phyloP scores from a whole-genome alignment of 2,329 filamentous ascomycete species.

The Penicillium sp. region DNA sequence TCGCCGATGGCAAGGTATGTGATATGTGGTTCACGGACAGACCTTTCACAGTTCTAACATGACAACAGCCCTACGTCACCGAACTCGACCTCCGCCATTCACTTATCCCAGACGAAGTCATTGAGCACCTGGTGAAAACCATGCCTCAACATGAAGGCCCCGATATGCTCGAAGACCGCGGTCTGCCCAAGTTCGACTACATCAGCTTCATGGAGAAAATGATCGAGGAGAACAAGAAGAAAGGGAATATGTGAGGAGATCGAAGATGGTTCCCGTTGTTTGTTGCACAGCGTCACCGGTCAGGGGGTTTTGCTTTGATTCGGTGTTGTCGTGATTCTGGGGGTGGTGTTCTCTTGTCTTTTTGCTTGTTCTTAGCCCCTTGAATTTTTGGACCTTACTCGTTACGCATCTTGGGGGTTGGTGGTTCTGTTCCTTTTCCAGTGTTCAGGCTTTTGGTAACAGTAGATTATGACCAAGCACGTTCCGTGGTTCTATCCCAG shows the following conservation, averaged over 20 bases:
- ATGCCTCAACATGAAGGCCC: constrained; percentile 82
- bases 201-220: constrained; percentile 93
- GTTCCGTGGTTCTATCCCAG: no score
- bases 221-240: constrained; percentile 46
- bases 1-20: constrained; percentile 83
- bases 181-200: constrained; percentile 88
- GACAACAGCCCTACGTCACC: constrained; percentile 74
- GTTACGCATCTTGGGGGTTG: constrained; percentile 28
- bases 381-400: constrained; percentile 17
- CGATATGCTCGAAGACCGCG: constrained; percentile 77
- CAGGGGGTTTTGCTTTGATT: constrained; percentile 17
- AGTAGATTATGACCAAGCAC: constrained; percentile 2
- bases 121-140: constrained; percentile 80
- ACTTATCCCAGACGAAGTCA: constrained; percentile 92
- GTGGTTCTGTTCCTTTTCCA: constrained; percentile 16
- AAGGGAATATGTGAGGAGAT: constrained; percentile 22
- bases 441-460: constrained; percentile 6
- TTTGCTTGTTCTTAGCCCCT: constrained; percentile 3
- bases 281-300: constrained; percentile 21
- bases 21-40: neutral
- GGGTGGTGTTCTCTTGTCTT: constrained; percentile 9
- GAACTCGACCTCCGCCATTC: constrained; percentile 94
- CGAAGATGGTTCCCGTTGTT: constrained; percentile 11
- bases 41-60: constrained; percentile 5
- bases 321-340: constrained; percentile 18